Conservation (phyloP, 2,329 filamentous ascomycete species). For the Chaetomium sp. region DNA sequence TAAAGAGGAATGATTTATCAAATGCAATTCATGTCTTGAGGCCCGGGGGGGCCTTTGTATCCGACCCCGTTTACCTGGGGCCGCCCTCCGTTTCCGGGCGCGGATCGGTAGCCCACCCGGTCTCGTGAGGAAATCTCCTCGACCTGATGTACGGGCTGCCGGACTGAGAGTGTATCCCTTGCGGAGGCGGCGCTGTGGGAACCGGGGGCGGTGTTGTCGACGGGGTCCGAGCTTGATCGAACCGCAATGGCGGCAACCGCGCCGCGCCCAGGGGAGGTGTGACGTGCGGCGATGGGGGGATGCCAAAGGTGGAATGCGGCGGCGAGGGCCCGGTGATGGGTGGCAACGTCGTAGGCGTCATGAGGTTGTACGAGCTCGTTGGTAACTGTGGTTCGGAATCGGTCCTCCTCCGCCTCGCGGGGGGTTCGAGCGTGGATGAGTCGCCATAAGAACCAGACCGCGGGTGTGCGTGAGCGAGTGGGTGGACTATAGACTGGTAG, state of each 20-base stretch:
- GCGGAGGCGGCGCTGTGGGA: constrained; percentile 25
- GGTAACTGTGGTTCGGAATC: constrained; percentile 51
- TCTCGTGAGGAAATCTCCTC: constrained; percentile 42
- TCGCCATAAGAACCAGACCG: constrained; percentile 40
- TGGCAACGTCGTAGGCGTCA: constrained; percentile 45
- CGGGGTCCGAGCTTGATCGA: constrained; percentile 44
- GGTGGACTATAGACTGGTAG: constrained; percentile 35
- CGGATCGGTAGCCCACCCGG: constrained; percentile 44
- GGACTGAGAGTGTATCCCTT: constrained; percentile 21
- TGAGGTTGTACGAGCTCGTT: constrained; percentile 45
- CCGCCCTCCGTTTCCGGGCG: constrained; percentile 27
- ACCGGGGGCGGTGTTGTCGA: constrained; percentile 35
- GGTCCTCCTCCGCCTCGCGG: constrained; percentile 51
- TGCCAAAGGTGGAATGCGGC: constrained; percentile 39
- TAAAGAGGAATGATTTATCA: background rate
- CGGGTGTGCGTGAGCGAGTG: constrained; percentile 33
- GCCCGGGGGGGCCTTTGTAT: background rate
- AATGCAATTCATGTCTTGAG: background rate
- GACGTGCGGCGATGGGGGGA: constrained; percentile 43
- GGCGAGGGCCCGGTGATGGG: constrained; percentile 45
- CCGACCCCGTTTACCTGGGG: constrained; percentile 23
- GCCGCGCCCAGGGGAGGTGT: constrained; percentile 46
- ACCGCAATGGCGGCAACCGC: constrained; percentile 52
- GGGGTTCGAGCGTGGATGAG: constrained; percentile 48
- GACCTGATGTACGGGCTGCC: constrained; percentile 30